Evolutionary conservation across 1,284 basidiomycete genomes (phyloP).

Genomic region (Hypsizygus ulmarius): DNA sequence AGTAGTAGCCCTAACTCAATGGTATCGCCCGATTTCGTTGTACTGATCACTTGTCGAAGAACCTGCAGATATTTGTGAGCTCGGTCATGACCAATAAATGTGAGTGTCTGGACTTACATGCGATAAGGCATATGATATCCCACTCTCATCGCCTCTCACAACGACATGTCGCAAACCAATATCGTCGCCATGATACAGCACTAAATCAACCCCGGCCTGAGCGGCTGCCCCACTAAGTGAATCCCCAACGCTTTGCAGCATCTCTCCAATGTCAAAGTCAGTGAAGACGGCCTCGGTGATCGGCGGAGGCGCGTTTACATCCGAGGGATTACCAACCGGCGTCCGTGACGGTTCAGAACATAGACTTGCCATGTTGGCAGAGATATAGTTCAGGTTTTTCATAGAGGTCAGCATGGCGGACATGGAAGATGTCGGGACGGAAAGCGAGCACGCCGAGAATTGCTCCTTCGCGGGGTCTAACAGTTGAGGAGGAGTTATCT

Average conservation of each 20-base stretch:
- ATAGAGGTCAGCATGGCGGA: constrained; percentile 86
- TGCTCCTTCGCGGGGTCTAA: constrained; percentile 90
- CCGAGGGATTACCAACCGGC: constrained; percentile 9
- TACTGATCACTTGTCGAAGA: constrained; percentile 77
- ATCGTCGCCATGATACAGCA: constrained; percentile 82
- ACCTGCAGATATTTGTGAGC: constrained; percentile 48
- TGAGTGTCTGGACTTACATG: constrained; percentile 60
- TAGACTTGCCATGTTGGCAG: constrained; percentile 69
- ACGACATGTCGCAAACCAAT: constrained; percentile 78
- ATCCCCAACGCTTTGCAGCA: constrained; percentile 64
- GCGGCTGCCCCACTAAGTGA: constrained; percentile 83
- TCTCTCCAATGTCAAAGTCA: constrained; percentile 49
- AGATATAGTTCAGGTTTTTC: constrained; percentile 89
- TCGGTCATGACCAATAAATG: constrained; percentile 3
- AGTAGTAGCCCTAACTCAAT: constrained; percentile 86
- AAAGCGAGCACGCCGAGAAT: constrained; percentile 81
- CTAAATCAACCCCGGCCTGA: constrained; percentile 80
- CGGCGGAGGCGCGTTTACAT: constrained; percentile 3
- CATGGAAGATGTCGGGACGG: constrained; percentile 81
- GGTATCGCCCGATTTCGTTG: constrained; percentile 71
- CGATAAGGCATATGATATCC: constrained; percentile 73
- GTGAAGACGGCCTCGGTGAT: constrained; percentile 10
- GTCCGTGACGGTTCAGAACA: constrained; percentile 22
- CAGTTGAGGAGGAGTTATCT: constrained; percentile 85
- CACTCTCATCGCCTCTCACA: constrained; percentile 83